Base-by-base conservation (phyloP, 140 eudicot genomes). In the Cichorium intybus region DNA sequence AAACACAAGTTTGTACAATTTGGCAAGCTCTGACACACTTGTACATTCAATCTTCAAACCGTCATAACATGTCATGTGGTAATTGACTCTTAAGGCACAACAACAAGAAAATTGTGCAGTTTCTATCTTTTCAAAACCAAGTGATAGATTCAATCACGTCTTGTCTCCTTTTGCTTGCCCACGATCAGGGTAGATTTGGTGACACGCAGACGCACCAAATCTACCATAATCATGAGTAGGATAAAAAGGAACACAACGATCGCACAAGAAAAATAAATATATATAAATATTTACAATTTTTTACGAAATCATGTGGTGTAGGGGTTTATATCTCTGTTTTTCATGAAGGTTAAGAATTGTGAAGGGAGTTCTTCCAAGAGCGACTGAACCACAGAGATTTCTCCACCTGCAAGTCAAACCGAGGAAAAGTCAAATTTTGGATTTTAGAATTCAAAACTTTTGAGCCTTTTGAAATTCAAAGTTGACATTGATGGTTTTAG, bases 301-400 rank as follows among this genome's bases (percentile, higher is more conserved):
- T 39, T 55, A 65, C 29, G 15, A 9, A 17, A 70, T 83, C 77
- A 85, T 41, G 60, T 20, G 48, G 60, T 20, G 48, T 56, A 61
- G 23, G 99, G 99, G 24, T 27, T 69, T 65, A 93, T 88, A 48
- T 79, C 74, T 80, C 95, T 81, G 68, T 73, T 70, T 66, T 80
- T 79, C 90, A 93, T 80, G 85, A 83, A 93, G 20, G 84, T 69
- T 77, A 93, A 81, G 78, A 93, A 85, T 72, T 93, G 99, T 20
- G 96, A 39, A n/a, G 99, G 99, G 60, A 93, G 64, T 72, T 93
- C 99, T 43, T 89, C 99, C 74, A 93, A 70, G 65, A 93, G 95
- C 3, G 99, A 81, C 75, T 93, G 95, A 66, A 82, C 88, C 21
- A 88, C 87, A 15, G 97, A 93, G 60, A 84, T 63, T 54, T 86